A percentile compares a stretch with the other conserved stretches of the same genome.
Evolutionary conservation across 805 yeast genomes (phyloP).

Genomic region (Saccharomycopsis sp.): DNA sequence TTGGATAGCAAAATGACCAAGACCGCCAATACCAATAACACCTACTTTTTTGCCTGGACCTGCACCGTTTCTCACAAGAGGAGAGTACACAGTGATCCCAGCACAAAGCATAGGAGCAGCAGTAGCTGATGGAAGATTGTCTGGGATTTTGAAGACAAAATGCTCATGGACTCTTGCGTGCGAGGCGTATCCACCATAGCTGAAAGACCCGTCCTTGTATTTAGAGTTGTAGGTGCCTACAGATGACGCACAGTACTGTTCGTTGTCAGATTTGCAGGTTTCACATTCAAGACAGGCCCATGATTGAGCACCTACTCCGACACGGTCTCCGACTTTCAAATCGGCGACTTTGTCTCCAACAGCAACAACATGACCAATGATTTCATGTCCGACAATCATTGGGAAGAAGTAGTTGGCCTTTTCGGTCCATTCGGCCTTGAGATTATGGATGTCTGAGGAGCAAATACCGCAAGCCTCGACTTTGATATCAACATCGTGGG

Average conservation of each 20-base stretch:
- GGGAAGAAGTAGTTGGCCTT: conserved; percentile 8
- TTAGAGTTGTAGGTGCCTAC: conserved; percentile 46
- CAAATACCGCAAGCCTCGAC: conserved; percentile 60
- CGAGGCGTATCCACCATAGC: conserved; percentile 68
- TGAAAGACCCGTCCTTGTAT: conserved; percentile 40
- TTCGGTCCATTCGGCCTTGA: conserved; percentile 15
- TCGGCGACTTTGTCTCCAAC: conserved; percentile 51
- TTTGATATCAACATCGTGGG: conserved; percentile 46
- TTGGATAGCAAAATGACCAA: conserved; percentile 50
- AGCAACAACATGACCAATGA: conserved; percentile 50
- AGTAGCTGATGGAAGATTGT: conserved; percentile 39
- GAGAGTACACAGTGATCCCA: conserved; percentile 67
- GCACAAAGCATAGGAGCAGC: conserved; percentile 77
- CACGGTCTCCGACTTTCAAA: conserved; percentile 62
- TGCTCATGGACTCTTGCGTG: conserved; percentile 58
- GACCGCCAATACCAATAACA: conserved; percentile 50
- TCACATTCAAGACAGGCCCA: conserved; percentile 55
- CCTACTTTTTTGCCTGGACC: conserved; percentile 47
- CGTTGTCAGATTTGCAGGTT: conserved; percentile 49
- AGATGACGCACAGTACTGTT: conserved; percentile 45
- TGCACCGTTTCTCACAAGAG: conserved; percentile 46
- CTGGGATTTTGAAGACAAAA: conserved; percentile 60
- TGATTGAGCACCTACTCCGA: conserved; percentile 72
- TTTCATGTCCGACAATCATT: conserved; percentile 59
- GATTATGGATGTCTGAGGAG: conserved; percentile 42